Base-by-base conservation (phyloP, 768 basidiomycete genomes). In the Cyathus striatus region DNA sequence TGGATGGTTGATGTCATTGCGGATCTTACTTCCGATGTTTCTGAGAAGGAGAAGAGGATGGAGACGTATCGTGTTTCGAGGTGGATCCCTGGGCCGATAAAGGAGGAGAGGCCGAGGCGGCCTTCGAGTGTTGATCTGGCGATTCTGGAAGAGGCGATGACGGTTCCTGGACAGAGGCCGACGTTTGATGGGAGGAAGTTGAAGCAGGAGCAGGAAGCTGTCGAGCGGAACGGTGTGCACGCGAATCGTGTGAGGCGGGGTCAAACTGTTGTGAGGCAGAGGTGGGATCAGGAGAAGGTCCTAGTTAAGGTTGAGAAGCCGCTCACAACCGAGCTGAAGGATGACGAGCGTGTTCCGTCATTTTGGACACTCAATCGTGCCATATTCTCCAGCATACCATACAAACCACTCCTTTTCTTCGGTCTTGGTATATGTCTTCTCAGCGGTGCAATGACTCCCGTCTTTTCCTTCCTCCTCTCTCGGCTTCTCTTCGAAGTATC, bases 381-480 rank as follows among this genome's bases (percentile, higher is more conserved):
- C 5, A 70, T 84, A 46, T 83, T 79, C 57, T 86, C 84, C 2
- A 79, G 78, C 0, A 65, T 96, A 21, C 92, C 93, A 0, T 59
- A 75, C 56, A 96, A 94, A 54, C 69, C 72, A 3, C 49, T 89
- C 33, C 61, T 96, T 46, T 53, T 80, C 57, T 22, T 88, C 41
- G 93, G 93, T 14, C 68, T 95, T 20, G 2, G 81, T 44, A 55
- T 77, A n/a, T 83, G 84, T 44, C 49, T 91, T 32, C 61, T 77
- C 41, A 86, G 81, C 50, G 95, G 96, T 17, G 76, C 87, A 3
- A 80, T 87, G 70, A 96, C 92, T 0, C 95, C 96, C 2, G 45
- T 97, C 35, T 99, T 97, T 73, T 93, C 95, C 1, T 90, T 75
- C 69, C 75, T 93, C 49, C 81, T 96, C 53, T 88, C 91, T 6